Conservation (phyloP, 495 filamentous ascomycete genomes). For the Chaetomium tenue region DNA sequence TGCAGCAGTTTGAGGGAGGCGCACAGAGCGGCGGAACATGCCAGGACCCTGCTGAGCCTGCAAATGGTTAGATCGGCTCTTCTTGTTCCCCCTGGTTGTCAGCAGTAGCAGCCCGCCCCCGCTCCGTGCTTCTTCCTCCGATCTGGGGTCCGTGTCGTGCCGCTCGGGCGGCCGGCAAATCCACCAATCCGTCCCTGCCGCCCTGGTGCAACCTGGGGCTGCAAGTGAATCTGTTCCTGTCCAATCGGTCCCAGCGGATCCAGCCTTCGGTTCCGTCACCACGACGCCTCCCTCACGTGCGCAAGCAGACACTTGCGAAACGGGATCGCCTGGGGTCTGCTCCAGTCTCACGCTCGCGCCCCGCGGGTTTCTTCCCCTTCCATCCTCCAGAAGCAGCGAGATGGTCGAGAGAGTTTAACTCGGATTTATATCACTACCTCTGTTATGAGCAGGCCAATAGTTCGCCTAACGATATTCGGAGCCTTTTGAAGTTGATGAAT, state of each 20-base stretch:
- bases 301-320: neutral
- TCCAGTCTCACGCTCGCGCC: neutral
- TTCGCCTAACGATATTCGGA: too few relatives aligned
- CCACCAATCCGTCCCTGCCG: constrained; percentile 8
- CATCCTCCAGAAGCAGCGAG: neutral
- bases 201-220: neutral
- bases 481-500: too few relatives aligned
- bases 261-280: neutral
- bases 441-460: too few relatives aligned
- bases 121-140: constrained; percentile 19
- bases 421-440: too few relatives aligned
- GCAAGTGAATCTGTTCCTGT: neutral
- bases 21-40: constrained; percentile 25
- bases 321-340: neutral
- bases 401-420: neutral
- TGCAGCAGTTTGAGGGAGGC: constrained; percentile 22
- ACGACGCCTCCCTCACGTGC: constrained; percentile 1
- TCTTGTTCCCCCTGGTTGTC: constrained; percentile 24
- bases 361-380: neutral
- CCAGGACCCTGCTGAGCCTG: constrained; percentile 18
- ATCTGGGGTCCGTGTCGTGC: constrained; percentile 7
- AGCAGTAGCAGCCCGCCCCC: constrained; percentile 17
- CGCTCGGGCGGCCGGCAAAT: constrained; percentile 9
- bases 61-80: constrained; percentile 32
- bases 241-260: constrained; percentile 7